phyloP scores from a whole-genome alignment of 306 rosid genomes.

The Pterocarpus santalinus region DNA sequence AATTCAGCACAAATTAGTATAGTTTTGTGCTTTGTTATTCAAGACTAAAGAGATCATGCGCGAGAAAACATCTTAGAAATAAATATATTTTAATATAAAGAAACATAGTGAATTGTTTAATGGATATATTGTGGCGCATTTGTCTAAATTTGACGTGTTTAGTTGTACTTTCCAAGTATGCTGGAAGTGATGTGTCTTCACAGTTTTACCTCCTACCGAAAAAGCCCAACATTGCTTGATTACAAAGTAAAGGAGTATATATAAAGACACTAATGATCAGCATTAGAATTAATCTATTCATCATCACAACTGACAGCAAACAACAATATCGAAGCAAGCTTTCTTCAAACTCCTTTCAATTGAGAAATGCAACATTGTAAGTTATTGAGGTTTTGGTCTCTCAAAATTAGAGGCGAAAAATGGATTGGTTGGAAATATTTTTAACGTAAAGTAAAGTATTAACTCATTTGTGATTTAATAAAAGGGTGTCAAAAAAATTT shows the following conservation, averaged over 20 bases:
- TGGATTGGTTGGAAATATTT: too few relatives aligned
- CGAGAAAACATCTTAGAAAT: too few relatives aligned
- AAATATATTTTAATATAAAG: not conserved
- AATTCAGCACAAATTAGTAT: too few relatives aligned
- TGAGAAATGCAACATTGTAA: not conserved
- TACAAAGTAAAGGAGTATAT: slow-evolving; percentile 37
- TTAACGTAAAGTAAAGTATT: too few relatives aligned
- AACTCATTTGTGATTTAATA: too few relatives aligned
- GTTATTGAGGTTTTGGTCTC: slow-evolving; percentile 35
- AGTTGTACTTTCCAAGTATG: slow-evolving; percentile 37
- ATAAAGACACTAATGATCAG: not conserved
- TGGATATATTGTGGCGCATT: not conserved
- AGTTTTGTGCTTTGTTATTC: too few relatives aligned
- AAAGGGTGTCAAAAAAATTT: too few relatives aligned
- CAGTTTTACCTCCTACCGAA: not conserved
- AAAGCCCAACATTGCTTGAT: slow-evolving; percentile 40
- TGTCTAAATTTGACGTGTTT: not conserved
- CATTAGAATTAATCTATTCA: not conserved
- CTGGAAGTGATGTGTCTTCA: slow-evolving; percentile 20
- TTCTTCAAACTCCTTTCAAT: slow-evolving; percentile 30
- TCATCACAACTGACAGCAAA: not conserved
- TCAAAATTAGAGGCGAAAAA: too few relatives aligned
- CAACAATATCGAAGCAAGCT: slow-evolving; percentile 26
- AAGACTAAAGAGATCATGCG: too few relatives aligned
- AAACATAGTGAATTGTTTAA: not conserved